phyloP scores from a whole-genome alignment of 1,139 yeast genomes.

The Blastobotrys serpentis region DNA sequence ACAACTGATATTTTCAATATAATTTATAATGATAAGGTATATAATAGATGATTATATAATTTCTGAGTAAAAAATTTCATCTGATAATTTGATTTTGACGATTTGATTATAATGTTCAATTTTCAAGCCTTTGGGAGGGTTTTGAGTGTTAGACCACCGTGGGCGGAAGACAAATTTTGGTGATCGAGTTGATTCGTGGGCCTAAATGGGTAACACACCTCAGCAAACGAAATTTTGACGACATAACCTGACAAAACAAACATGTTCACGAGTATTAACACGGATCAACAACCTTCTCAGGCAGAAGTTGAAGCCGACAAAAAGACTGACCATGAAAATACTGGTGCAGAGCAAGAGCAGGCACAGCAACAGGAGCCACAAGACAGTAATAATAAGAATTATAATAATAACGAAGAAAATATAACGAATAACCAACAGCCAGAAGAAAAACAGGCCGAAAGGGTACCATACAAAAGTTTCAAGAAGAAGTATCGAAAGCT shows the following conservation, averaged over 20 bases:
- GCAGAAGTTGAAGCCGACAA: neutral
- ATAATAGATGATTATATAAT: no score
- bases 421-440: neutral
- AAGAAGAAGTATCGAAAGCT: constrained; percentile 31
- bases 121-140: no score
- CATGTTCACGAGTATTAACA: constrained; percentile 8
- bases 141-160: no score
- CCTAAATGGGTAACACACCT: neutral
- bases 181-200: neutral
- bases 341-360: neutral
- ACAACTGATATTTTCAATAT: no score
- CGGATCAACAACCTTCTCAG: neutral
- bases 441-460: neutral
- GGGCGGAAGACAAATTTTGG: neutral
- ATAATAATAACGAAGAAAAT: neutral
- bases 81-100: no score
- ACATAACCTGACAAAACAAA: neutral
- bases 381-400: no score
- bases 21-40: no score
- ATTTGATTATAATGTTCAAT: no score
- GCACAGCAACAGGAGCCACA: neutral
- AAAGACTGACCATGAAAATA: neutral
- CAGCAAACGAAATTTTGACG: constrained; percentile 5
- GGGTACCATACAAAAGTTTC: constrained; percentile 14
- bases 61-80: no score